A percentile compares a stretch with the other conserved stretches of the same genome.
These are phyloP conservation scores for Mariannaea elegans DNA, from an alignment of 2,329 filamentous ascomycete genomes.

Conservation along the genomic window DNA sequence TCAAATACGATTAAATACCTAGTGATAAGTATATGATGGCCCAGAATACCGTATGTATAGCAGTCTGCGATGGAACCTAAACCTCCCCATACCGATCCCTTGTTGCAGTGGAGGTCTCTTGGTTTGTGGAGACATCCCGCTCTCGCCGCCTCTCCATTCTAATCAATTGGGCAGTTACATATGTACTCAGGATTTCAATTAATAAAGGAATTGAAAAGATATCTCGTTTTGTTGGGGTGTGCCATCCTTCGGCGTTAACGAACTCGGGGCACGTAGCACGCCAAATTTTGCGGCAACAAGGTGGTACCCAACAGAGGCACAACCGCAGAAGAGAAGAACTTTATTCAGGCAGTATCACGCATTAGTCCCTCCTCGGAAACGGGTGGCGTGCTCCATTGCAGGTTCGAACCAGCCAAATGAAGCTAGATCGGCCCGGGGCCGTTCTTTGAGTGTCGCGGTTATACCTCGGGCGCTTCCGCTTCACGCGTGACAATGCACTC, in stretches of 20 bases:
- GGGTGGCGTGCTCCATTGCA: not conserved
- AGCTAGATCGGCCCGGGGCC: not conserved
- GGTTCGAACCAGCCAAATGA: not conserved
- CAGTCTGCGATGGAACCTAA: not conserved
- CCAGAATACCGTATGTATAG: too few species aligned
- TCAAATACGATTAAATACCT: too few species aligned
- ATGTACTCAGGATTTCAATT: not conserved
- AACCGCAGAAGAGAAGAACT: too few species aligned
- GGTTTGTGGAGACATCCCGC: not conserved
- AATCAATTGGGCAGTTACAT: not conserved
- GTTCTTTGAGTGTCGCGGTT: slow-evolving; percentile 1
- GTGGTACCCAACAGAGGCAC: too few species aligned
- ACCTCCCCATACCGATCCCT: not conserved
- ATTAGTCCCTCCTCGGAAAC: not conserved
- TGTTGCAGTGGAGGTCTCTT: not conserved
- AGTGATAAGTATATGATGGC: too few species aligned
- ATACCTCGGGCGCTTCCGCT: slow-evolving; percentile 15
- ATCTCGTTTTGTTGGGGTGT: too few species aligned
- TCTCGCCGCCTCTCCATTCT: not conserved
- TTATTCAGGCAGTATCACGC: not conserved
- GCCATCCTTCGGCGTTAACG: too few species aligned
- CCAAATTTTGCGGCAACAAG: too few species aligned
- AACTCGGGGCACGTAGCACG: too few species aligned
- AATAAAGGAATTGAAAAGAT: not conserved
- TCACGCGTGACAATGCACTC: slow-evolving; percentile 13